phyloP scores from a whole-genome alignment of 2,329 filamentous ascomycete species.

The Zopfia rhizophila region DNA sequence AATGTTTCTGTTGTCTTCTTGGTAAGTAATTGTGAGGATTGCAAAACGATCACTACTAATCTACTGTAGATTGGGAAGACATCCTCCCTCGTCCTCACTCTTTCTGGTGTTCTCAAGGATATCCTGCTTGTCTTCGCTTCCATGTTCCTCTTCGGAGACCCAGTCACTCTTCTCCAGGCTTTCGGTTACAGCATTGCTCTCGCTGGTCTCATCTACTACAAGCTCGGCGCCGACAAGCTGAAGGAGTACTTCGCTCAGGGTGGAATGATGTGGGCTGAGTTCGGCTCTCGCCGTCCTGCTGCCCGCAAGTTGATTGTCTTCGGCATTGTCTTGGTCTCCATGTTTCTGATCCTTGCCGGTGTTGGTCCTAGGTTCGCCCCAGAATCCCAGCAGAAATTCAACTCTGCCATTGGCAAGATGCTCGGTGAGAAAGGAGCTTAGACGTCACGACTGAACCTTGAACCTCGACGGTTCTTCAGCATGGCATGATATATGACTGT shows the following conservation, averaged over 20 bases:
- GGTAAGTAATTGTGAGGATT: constrained; percentile 63
- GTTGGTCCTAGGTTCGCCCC: constrained; percentile 53
- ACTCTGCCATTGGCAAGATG: constrained; percentile 48
- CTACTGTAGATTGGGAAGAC: constrained; percentile 80
- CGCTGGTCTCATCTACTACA: constrained; percentile 84
- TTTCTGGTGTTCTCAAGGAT: constrained; percentile 89
- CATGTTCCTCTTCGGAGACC: constrained; percentile 83
- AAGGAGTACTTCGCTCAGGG: constrained; percentile 80
- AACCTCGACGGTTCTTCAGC: constrained; percentile 10
- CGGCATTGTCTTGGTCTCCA: constrained; percentile 67
- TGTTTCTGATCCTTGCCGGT: constrained; percentile 75
- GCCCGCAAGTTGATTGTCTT: constrained; percentile 82
- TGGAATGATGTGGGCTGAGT: constrained; percentile 84
- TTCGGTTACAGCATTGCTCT: constrained; percentile 87
- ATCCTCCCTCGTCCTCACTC: constrained; percentile 84
- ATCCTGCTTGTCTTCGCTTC: constrained; percentile 83
- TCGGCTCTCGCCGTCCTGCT: constrained; percentile 79
- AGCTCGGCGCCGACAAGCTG: constrained; percentile 83
- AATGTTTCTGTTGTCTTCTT: constrained; percentile 89
- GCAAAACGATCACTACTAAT: constrained; percentile 17
- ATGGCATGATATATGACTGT: background rate
- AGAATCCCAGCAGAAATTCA: constrained; percentile 46
- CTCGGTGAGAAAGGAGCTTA: constrained; percentile 40
- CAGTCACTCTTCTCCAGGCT: constrained; percentile 78
- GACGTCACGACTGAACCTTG: constrained; percentile 8